These are phyloP conservation scores for Penicillium thymicola DNA, from an alignment of 2,329 filamentous ascomycete species.

Conservation along the genomic window DNA sequence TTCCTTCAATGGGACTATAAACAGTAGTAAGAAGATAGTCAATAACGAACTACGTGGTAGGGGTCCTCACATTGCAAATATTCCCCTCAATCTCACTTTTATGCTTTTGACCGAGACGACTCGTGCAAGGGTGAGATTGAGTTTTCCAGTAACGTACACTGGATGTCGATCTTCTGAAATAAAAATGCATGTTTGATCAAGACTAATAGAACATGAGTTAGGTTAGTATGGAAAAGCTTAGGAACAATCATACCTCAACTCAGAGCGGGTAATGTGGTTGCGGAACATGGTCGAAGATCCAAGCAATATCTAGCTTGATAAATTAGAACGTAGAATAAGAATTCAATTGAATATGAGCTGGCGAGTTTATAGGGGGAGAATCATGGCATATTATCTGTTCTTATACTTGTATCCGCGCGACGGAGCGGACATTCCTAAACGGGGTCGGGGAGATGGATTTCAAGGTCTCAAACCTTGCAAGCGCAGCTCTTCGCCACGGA, in stretches of 20 bases:
- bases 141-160: slow-evolving; percentile 11
- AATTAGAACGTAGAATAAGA: no score
- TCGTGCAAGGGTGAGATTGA: slow-evolving; percentile 9
- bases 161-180: not conserved
- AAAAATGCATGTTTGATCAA: slow-evolving; percentile 19
- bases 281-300: slow-evolving; percentile 1
- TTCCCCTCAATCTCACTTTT: slow-evolving; percentile 14
- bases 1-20: slow-evolving; percentile 1
- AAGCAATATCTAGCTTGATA: not conserved
- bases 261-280: not conserved
- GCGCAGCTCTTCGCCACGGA: not conserved
- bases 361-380: not conserved
- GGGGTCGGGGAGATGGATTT: slow-evolving; percentile 1
- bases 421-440: slow-evolving; percentile 8
- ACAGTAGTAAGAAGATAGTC: not conserved
- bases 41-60: not conserved
- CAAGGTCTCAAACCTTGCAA: not conserved
- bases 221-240: not conserved
- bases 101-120: slow-evolving; percentile 13
- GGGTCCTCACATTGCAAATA: slow-evolving; percentile 13
- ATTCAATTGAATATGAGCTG: not conserved
- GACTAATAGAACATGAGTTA: slow-evolving; percentile 1
- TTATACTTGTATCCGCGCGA: slow-evolving; percentile 1
- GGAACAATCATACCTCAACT: not conserved
- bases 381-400: not conserved